Conservation (phyloP, 192 early-diverging fungal species). For the Bifiguratus adelaidae region DNA sequence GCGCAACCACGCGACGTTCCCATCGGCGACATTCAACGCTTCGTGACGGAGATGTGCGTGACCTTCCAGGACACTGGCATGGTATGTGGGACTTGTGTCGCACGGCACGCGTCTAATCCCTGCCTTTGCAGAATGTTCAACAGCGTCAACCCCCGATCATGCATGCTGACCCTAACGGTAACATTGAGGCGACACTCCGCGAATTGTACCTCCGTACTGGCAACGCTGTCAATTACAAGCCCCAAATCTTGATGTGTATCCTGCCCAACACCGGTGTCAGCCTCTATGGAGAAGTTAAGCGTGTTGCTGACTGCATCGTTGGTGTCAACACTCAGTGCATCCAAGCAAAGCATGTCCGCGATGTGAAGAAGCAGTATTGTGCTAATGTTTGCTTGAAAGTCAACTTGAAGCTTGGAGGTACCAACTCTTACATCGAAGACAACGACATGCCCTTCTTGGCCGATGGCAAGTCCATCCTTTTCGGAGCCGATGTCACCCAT, state of each 20-base stretch:
- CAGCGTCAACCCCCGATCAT: slow-evolving; percentile 28
- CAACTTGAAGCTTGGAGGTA: slow-evolving; percentile 89
- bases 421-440: slow-evolving; percentile 60
- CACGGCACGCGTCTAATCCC: neutral
- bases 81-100: slow-evolving; percentile 16
- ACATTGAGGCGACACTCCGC: slow-evolving; percentile 58
- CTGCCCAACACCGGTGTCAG: slow-evolving; percentile 71
- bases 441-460: slow-evolving; percentile 60
- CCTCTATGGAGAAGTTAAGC: slow-evolving; percentile 80
- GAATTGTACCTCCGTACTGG: slow-evolving; percentile 60
- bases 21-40: slow-evolving; percentile 44
- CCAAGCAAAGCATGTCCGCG: slow-evolving; percentile 66
- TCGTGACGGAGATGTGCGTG: slow-evolving; percentile 63
- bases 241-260: slow-evolving; percentile 80
- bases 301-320: slow-evolving; percentile 79
- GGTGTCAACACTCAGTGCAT: slow-evolving; percentile 89
- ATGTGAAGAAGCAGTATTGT: slow-evolving; percentile 81
- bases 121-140: slow-evolving; percentile 29
- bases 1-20: slow-evolving; percentile 40
- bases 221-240: slow-evolving; percentile 43
- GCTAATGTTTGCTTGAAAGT: slow-evolving; percentile 93
- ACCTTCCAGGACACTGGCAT: slow-evolving; percentile 67
- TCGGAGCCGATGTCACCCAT: slow-evolving; percentile 91
- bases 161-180: slow-evolving; percentile 42
- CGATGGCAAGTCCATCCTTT: slow-evolving; percentile 63